A percentile compares a stretch with the other conserved stretches of the same genome.
These are phyloP conservation scores for Leptomonas pyrrhocoris DNA, from an alignment of 208 protist species.

Conservation along the genomic window DNA sequence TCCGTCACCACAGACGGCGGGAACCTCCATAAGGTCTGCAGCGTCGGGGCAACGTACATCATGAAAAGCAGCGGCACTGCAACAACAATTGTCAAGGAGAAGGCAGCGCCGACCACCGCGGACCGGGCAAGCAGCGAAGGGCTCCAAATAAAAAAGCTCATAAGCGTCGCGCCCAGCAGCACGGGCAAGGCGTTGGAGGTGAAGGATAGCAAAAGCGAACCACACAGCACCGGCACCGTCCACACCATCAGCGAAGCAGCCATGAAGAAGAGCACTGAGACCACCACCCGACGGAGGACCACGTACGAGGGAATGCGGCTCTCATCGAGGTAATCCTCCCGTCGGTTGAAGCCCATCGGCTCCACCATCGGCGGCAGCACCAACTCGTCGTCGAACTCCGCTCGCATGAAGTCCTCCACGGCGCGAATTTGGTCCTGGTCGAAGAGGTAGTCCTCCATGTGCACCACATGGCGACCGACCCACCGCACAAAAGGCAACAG, in stretches of 20 bases:
- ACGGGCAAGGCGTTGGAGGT: conserved; percentile 22
- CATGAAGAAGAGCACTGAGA: conserved; percentile 61
- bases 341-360: conserved; percentile 40
- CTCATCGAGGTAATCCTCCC: conserved; percentile 43
- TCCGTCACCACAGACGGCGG: conserved; percentile 25
- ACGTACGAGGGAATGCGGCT: conserved; percentile 34
- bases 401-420: conserved; percentile 45
- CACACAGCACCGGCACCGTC: conserved; percentile 40
- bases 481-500: conserved; percentile 45
- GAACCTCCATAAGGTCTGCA: conserved; percentile 10
- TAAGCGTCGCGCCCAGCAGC: conserved; percentile 36
- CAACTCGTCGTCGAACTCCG: conserved; percentile 39
- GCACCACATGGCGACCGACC: conserved; percentile 42
- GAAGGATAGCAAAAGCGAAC: conserved; percentile 31
- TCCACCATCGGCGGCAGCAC: conserved; percentile 41
- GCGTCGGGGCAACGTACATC: conserved; percentile 11
- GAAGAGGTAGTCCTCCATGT: conserved; percentile 75
- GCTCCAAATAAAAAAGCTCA: conserved; percentile 56
- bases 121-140: conserved; percentile 20
- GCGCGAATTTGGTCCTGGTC: conserved; percentile 41
- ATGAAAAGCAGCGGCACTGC: conserved; percentile 11
- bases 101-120: conserved; percentile 7
- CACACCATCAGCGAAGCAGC: conserved; percentile 46
- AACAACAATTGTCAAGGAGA: conserved; percentile 14
- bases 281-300: conserved; percentile 43